A percentile compares a stretch with the other conserved stretches of the same genome.
Evolutionary conservation across 2,329 filamentous ascomycete genomes (phyloP).

Genomic region (Lomentospora prolificans): DNA sequence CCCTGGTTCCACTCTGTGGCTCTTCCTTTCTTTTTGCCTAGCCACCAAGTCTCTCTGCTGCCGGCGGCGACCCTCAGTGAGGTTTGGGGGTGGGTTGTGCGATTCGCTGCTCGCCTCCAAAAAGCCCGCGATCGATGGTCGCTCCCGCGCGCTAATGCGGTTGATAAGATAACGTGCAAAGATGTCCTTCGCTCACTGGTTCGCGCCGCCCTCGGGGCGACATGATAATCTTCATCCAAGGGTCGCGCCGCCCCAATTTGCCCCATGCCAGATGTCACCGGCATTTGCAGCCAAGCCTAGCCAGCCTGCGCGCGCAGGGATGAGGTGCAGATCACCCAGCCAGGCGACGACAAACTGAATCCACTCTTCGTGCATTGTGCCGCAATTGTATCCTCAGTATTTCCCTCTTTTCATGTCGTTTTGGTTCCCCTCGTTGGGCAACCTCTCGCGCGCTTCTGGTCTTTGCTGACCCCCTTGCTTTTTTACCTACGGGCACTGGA

Average conservation of each 20-base stretch:
- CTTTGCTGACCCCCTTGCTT: background rate
- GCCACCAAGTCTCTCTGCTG: no score
- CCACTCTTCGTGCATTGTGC: no score
- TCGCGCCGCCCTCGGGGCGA: background rate
- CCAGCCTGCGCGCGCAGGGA: no score
- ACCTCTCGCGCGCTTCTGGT: background rate
- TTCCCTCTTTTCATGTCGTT: background rate
- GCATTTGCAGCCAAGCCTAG: background rate
- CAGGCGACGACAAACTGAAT: no score
- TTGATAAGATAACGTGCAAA: background rate
- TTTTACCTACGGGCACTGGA: background rate
- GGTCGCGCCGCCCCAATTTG: background rate
- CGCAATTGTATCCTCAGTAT: no score
- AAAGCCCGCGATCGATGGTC: no score
- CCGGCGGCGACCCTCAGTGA: background rate
- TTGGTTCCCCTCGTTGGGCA: background rate
- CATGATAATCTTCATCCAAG: background rate
- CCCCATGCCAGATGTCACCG: background rate
- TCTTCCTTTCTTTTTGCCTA: no score
- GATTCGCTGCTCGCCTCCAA: background rate
- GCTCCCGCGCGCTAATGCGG: conserved; percentile 1
- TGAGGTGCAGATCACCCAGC: no score
- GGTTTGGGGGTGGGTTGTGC: background rate
- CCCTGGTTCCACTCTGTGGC: background rate
- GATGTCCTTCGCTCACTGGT: background rate